Base-by-base conservation (phyloP, 768 basidiomycete species). In the Cyclocybe aegerita region DNA sequence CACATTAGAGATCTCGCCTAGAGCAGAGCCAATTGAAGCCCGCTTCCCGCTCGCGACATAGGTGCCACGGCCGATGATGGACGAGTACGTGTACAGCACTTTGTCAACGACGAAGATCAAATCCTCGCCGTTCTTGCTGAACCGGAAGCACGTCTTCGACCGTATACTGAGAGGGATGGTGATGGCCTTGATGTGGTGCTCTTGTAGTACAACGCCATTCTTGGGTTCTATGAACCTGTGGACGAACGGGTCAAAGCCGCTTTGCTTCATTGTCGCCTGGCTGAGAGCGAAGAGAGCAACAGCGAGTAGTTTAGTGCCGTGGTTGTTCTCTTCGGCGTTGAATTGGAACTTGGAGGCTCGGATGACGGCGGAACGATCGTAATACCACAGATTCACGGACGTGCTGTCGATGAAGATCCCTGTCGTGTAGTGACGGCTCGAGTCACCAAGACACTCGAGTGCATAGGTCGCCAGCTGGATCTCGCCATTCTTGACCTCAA, bases 351-450 rank as follows among this genome's bases (percentile, higher is more conserved):
- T 9, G 2, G n/a, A 33, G 7, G 59, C 48, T 14, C 50, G 54
- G 14, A 62, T 48, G 4, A 61, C 48, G n/a, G 62, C 60, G 10
- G 51, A 39, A 10, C 64, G 53, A 50, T 70, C 66, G 36, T 52
- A 63, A 46, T 67, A 70, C 59, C 60, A 64, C 4, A 68, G 49
- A 1, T 48, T 56, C 9, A 63, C 46, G 7, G 8, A 42, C 1
- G 43, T 53, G 14, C 54, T 34, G 14, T 62, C 49, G 9, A 68
- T 53, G 38, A 58, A 51, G 14, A 65, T 52, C 4, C 67, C 61
- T 14, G 59, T 53, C 0, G 49, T 47, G 42, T 54, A 62, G 35
- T 53, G 46, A 9, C 64, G 57, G 48, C 50, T 54, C n/a, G 49
- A 49, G 2, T 38, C 42, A 9, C 37, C 48, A 33, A 65, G 49